Evolutionary conservation across 345 rosid genomes (phyloP).

Genomic region (Trapa bicornis): DNA sequence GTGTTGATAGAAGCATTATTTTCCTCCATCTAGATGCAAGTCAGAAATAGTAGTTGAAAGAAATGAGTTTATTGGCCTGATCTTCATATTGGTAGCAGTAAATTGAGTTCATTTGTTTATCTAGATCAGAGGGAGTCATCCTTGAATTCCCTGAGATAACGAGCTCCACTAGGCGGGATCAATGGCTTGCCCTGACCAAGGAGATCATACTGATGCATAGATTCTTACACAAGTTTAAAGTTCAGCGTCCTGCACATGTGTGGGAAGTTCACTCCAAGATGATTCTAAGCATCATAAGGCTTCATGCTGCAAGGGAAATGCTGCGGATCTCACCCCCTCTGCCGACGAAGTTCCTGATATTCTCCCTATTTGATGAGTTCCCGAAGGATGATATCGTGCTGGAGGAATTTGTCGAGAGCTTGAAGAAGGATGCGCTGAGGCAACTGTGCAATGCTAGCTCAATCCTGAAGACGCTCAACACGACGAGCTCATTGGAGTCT

Average conservation of each 20-base stretch:
- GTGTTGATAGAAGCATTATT: neutral
- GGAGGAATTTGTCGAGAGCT: slow-evolving; percentile 51
- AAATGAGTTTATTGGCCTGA: neutral
- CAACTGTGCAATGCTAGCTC: slow-evolving; percentile 63
- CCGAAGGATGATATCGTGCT: slow-evolving; percentile 89
- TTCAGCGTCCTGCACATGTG: slow-evolving; percentile 35
- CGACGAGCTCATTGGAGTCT: slow-evolving; percentile 18
- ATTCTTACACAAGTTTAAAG: slow-evolving; percentile 38
- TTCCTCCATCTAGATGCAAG: neutral
- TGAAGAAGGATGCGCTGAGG: slow-evolving; percentile 29
- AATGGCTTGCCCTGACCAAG: slow-evolving; percentile 65
- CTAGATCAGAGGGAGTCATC: slow-evolving; percentile 61
- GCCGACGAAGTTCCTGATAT: slow-evolving; percentile 71
- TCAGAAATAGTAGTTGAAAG: neutral
- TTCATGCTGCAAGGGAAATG: slow-evolving; percentile 89
- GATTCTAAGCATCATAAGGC: slow-evolving; percentile 64
- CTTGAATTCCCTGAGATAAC: slow-evolving; percentile 93
- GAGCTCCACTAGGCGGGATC: slow-evolving; percentile 87
- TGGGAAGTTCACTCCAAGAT: slow-evolving; percentile 87
- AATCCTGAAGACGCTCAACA: slow-evolving; percentile 47
- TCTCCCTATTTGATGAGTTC: slow-evolving; percentile 59
- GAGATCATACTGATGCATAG: slow-evolving; percentile 66
- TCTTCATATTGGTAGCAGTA: neutral
- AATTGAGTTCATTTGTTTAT: neutral
- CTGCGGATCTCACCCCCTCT: slow-evolving; percentile 63